Evolutionary conservation across 2,329 filamentous ascomycete species (phyloP), one percentile per base, ranked within the genome.

Genomic region (Penicillium sclerotiorum): DNA sequence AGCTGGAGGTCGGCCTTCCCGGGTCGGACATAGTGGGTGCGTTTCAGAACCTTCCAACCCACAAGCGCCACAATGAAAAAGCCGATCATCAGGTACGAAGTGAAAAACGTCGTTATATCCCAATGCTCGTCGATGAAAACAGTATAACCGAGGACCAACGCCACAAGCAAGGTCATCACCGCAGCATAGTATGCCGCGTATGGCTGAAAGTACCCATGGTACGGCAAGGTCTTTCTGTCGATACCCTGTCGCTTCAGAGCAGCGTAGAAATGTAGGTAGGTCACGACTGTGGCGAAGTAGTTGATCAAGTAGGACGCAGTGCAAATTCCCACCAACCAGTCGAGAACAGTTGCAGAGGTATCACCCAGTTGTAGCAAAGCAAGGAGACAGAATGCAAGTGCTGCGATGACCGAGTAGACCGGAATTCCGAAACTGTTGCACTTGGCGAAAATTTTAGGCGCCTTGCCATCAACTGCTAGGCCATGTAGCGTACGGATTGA

Each of bases 281-380:
- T 85, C 32, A 85, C 73, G 64, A 80, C 83, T 60, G 88, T 87
- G 52, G 82, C 80, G 33, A 77, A 76, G 41, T 66, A 68, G 45
- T 65, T 65, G 7, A 68, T 58, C 4, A 68, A 46, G 54, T 8
- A 61, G 62, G 32, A 61, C 51, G 8, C 64, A 51, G 40, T 63
- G 17, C 9, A 11, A 7, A 33, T 11, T 7, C n/a, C 57, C 5
- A 66, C 61, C 1, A 69, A 55, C 58, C 62, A 69, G 23, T 47
- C 58, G 66, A 90, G 74, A 1, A 89, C 88, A 13, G 81, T 81
- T 7, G 86, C 80, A 0, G 83, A 79, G 48, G 76, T 77, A 49
- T 79, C 76, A 13, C 80, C 83, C n/a, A 91, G 76, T 66, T 90
- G 84, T 11, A 90, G 73, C 67, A 89, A 91, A 1, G 84, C 81